Evolutionary conservation across 2,329 filamentous ascomycete genomes (phyloP).

Genomic region (Thelonectria rubi): DNA sequence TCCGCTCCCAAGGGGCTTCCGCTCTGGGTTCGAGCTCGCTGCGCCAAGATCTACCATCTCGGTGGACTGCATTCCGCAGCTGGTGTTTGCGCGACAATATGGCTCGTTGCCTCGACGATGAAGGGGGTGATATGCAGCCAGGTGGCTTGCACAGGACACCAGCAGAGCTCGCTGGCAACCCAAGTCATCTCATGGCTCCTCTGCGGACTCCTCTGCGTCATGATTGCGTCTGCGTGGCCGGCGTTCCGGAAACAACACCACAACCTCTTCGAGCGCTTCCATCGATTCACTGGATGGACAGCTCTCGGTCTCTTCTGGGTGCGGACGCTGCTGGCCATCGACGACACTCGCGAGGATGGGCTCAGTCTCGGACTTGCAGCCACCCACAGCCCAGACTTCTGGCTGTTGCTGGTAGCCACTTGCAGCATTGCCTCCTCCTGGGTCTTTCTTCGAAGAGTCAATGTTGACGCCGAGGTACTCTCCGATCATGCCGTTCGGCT

Average conservation of each 20-base stretch:
- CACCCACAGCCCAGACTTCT: slow-evolving; percentile 61
- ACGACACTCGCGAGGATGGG: slow-evolving; percentile 51
- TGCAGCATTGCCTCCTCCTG: slow-evolving; percentile 75
- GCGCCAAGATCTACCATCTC: slow-evolving; percentile 62
- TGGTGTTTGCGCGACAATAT: slow-evolving; percentile 58
- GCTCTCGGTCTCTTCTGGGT: slow-evolving; percentile 72
- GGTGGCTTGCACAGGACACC: slow-evolving; percentile 42
- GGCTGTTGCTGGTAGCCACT: slow-evolving; percentile 73
- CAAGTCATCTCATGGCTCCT: slow-evolving; percentile 66
- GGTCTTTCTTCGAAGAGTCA: slow-evolving; percentile 73
- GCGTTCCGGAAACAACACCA: slow-evolving; percentile 69
- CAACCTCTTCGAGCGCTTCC: slow-evolving; percentile 74
- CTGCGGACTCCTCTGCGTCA: slow-evolving; percentile 63
- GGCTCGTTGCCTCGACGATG: slow-evolving; percentile 57
- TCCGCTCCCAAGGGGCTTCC: slow-evolving; percentile 57
- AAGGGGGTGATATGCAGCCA: slow-evolving; percentile 49
- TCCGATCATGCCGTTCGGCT: slow-evolving; percentile 78
- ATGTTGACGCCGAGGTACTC: slow-evolving; percentile 71
- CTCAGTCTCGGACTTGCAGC: slow-evolving; percentile 49
- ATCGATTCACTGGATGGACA: slow-evolving; percentile 79
- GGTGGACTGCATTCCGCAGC: slow-evolving; percentile 62
- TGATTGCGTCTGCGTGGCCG: slow-evolving; percentile 72
- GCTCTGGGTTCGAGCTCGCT: slow-evolving; percentile 57
- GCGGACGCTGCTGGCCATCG: slow-evolving; percentile 65
- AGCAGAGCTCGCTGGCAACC: slow-evolving; percentile 52